A percentile compares a stretch with the other conserved stretches of the same genome.
Conservation (phyloP, 108 stramenopile genomes). For the Skeletonema marinoi region DNA sequence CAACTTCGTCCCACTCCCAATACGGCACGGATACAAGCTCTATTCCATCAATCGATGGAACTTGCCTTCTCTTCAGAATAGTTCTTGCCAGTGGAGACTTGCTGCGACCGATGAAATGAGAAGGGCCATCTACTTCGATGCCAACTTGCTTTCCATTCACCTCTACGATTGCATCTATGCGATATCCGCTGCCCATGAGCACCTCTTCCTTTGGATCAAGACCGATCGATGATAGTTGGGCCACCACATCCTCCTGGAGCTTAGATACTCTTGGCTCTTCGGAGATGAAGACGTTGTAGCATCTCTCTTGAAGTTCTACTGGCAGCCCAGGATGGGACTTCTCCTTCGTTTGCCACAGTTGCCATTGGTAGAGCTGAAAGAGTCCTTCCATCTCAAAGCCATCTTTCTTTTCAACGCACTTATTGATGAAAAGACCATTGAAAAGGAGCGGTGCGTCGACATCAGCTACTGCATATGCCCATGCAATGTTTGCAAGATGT, state of each 20-base stretch:
- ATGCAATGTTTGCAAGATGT: slow-evolving; percentile 43
- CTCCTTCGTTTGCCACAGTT: no score
- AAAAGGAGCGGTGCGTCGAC: slow-evolving; percentile 25
- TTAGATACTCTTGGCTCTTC: not conserved
- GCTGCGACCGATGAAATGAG: slow-evolving; percentile 9
- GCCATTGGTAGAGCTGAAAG: slow-evolving; percentile 53
- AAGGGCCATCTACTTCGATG: slow-evolving; percentile 24
- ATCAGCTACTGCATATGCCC: slow-evolving; percentile 45
- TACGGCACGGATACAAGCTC: not conserved
- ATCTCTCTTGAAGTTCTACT: slow-evolving; percentile 15
- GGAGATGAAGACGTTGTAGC: slow-evolving; percentile 11
- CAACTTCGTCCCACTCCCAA: no score
- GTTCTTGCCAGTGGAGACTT: not conserved
- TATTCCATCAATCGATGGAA: not conserved
- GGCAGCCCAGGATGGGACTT: not conserved
- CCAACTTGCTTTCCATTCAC: slow-evolving; percentile 11
- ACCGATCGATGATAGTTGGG: not conserved
- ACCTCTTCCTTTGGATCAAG: slow-evolving; percentile 16
- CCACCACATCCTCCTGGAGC: slow-evolving; percentile 17
- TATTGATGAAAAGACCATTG: slow-evolving; percentile 20
- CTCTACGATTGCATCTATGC: slow-evolving; percentile 17
- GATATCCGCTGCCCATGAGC: slow-evolving; percentile 5
- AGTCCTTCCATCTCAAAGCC: no score
- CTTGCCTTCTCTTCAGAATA: not conserved
- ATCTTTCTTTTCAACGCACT: slow-evolving; percentile 19